phyloP scores from a whole-genome alignment of 208 protist genomes.

The Vickermania ingenoplastis region DNA sequence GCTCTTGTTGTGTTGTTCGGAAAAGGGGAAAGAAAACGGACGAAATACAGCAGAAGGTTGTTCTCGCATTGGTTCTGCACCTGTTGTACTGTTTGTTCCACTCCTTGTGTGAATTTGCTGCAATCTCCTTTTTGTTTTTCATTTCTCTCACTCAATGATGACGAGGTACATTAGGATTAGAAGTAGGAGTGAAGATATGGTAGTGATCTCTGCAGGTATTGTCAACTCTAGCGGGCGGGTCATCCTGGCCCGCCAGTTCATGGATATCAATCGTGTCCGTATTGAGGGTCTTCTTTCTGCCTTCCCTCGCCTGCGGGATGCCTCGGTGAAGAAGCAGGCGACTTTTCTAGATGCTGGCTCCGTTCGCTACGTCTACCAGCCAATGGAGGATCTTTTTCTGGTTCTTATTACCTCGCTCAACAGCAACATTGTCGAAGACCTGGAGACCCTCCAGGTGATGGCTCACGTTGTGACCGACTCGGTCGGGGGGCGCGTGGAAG shows the following conservation, averaged over 20 bases:
- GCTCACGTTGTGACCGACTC: slow-evolving; percentile 88
- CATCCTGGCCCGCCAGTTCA: slow-evolving; percentile 93
- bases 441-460: slow-evolving; percentile 94
- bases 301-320: slow-evolving; percentile 94
- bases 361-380: slow-evolving; percentile 97
- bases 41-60: too few species aligned
- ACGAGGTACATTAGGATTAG: too few species aligned
- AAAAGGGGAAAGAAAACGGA: too few species aligned
- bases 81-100: too few species aligned
- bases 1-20: too few species aligned
- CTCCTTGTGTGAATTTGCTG: too few species aligned
- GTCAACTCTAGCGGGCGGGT: slow-evolving; percentile 78
- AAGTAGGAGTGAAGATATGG: slow-evolving; percentile 14
- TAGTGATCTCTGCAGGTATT: slow-evolving; percentile 71
- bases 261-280: slow-evolving; percentile 92
- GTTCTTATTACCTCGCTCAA: slow-evolving; percentile 94
- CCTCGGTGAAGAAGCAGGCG: slow-evolving; percentile 83
- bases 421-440: slow-evolving; percentile 97
- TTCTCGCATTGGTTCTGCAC: too few species aligned
- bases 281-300: slow-evolving; percentile 96
- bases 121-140: too few species aligned
- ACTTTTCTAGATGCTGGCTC: slow-evolving; percentile 97
- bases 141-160: too few species aligned
- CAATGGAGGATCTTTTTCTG: slow-evolving; percentile 91
- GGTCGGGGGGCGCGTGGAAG: slow-evolving; percentile 26